Conservation (phyloP, 495 filamentous ascomycete species). For the Penicillium goetzii region DNA sequence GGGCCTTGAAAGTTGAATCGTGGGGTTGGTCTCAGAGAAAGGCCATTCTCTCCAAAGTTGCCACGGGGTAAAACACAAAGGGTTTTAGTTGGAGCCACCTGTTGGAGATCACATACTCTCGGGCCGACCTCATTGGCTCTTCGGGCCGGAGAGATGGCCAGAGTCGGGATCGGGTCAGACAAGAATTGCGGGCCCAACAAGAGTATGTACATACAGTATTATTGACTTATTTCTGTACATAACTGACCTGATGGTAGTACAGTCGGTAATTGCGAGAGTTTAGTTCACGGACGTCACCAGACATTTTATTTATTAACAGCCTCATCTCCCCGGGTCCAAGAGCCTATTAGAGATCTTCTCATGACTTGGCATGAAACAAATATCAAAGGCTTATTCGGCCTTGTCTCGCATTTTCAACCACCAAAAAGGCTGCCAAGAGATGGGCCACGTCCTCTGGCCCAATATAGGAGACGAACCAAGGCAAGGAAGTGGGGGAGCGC, state of each 20-base stretch:
- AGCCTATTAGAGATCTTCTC: background rate
- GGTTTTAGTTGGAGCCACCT: slow-evolving; percentile 5
- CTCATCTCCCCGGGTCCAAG: slow-evolving; percentile 7
- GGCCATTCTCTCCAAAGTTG: slow-evolving; percentile 9
- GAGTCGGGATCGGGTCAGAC: background rate
- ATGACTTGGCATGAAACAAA: slow-evolving; percentile 1
- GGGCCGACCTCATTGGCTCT: slow-evolving; percentile 10
- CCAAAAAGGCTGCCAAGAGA: slow-evolving; percentile 6
- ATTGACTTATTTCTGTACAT: background rate
- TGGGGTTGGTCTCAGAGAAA: background rate
- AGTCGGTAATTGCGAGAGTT: background rate
- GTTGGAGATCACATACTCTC: slow-evolving; percentile 8
- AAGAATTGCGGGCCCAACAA: background rate
- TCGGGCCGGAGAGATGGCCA: slow-evolving; percentile 4
- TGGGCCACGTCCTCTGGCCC: background rate
- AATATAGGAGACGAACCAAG: background rate
- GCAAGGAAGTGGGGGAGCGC: slow-evolving; percentile 2
- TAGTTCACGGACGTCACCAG: background rate
- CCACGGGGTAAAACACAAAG: slow-evolving; percentile 1
- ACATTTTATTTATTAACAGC: background rate
- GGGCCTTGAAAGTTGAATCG: too few relatives aligned
- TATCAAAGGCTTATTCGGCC: slow-evolving; percentile 11
- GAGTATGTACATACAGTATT: background rate
- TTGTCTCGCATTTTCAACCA: background rate
- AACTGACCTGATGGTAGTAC: background rate